These are phyloP conservation scores for Saitozyma podzolica DNA, from an alignment of 768 basidiomycete genomes.

Conservation along the genomic window DNA sequence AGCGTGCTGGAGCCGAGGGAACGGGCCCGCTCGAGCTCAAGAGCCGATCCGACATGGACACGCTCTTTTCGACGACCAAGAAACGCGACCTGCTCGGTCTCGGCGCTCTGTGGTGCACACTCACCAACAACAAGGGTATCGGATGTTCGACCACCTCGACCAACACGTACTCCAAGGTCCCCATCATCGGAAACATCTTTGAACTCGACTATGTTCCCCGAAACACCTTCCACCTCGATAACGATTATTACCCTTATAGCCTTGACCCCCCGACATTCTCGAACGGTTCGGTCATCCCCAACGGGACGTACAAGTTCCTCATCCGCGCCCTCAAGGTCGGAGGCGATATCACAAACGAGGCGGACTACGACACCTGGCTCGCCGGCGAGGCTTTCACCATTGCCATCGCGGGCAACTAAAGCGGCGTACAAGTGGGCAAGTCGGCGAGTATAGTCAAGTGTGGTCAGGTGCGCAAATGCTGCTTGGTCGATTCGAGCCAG, in stretches of 20 bases:
- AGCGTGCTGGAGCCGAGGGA: background rate
- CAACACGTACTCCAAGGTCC: constrained; percentile 51
- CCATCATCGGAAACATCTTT: constrained; percentile 59
- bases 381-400: too few relatives aligned
- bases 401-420: too few relatives aligned
- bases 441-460: too few relatives aligned
- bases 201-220: constrained; percentile 59
- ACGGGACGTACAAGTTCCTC: constrained; percentile 56
- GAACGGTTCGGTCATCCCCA: constrained; percentile 56
- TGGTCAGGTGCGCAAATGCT: too few relatives aligned
- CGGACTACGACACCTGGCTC: constrained; percentile 57
- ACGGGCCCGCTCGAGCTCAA: background rate
- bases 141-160: constrained; percentile 18
- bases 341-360: constrained; percentile 55
- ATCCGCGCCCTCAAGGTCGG: constrained; percentile 57
- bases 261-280: constrained; percentile 44
- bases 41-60: background rate
- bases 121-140: constrained; percentile 26
- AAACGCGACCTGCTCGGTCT: constrained; percentile 3
- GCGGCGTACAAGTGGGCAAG: too few relatives aligned
- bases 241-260: constrained; percentile 45
- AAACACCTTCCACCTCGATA: constrained; percentile 38
- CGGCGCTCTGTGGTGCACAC: constrained; percentile 20
- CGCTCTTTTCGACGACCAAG: background rate
- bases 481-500: too few relatives aligned